Percentiles rank a stretch among this genome's conserved stretches.
Evolutionary conservation across 2,329 filamentous ascomycete genomes (phyloP).

Genomic region (Pseudogymnoascus pannorum): DNA sequence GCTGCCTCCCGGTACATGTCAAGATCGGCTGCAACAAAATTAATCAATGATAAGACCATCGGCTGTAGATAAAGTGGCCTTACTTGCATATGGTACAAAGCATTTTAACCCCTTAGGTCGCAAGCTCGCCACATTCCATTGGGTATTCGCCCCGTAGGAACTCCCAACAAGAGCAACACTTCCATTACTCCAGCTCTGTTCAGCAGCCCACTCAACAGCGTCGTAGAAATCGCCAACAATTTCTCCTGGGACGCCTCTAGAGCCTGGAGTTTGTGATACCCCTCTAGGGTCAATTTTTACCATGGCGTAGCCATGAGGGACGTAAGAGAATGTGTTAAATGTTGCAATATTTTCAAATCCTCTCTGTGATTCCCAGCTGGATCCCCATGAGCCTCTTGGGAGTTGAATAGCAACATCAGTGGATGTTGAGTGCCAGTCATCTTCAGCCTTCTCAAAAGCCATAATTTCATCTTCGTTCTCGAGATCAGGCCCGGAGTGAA

Average conservation of each 20-base stretch:
- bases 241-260: too few species aligned
- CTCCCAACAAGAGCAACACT: conserved; percentile 30
- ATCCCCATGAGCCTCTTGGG: conserved; percentile 1
- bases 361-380: conserved; percentile 1
- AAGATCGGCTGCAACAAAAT: too few species aligned
- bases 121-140: conserved; percentile 17
- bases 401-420: conserved; percentile 4
- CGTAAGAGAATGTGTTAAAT: conserved; percentile 13
- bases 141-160: conserved; percentile 21
- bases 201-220: conserved; percentile 25
- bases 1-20: too few species aligned
- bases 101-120: background rate
- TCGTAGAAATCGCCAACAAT: conserved; percentile 21
- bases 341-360: conserved; percentile 14
- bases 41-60: too few species aligned
- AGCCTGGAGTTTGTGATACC: too few species aligned
- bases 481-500: conserved; percentile 11
- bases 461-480: conserved; percentile 11
- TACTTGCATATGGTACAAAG: too few species aligned
- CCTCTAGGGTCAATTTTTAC: too few species aligned
- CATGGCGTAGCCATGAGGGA: background rate
- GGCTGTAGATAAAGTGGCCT: too few species aligned
- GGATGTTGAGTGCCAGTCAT: conserved; percentile 13
- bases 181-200: conserved; percentile 28
- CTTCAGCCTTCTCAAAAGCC: conserved; percentile 12